Conservation (phyloP, 2,329 filamentous ascomycete genomes). For the Diaporthe sp. region DNA sequence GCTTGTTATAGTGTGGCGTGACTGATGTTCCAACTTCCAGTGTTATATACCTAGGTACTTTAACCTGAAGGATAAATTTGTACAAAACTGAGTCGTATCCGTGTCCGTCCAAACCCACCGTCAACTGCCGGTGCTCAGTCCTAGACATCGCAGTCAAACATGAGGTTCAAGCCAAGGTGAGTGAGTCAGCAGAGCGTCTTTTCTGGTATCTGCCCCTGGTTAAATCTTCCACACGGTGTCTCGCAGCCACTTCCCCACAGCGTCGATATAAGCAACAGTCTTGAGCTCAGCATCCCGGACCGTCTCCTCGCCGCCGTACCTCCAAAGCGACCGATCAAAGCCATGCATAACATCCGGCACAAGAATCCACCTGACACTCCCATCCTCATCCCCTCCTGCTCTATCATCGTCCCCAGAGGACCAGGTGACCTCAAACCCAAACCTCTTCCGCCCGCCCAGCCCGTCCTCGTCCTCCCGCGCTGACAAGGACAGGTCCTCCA, state of each 20-base stretch:
- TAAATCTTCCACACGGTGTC: constrained; percentile 32
- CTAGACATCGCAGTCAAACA: not conserved
- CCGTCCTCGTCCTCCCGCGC: constrained; percentile 42
- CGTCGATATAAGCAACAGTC: constrained; percentile 43
- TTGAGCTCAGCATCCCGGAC: constrained; percentile 42
- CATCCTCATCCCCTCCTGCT: constrained; percentile 17
- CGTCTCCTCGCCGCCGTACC: constrained; percentile 28
- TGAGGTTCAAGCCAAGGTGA: no score
- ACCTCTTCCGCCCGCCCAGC: constrained; percentile 43
- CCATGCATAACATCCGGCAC: constrained; percentile 51
- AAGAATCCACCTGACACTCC: constrained; percentile 49
- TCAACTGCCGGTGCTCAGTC: no score
- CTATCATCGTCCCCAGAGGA: constrained; percentile 17
- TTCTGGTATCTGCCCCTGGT: not conserved
- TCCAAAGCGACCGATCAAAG: constrained; percentile 46
- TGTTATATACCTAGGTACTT: no score
- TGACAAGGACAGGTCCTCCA: constrained; percentile 40
- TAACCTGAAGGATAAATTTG: no score
- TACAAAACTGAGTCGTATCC: no score
- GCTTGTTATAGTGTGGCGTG: no score
- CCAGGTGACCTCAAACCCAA: constrained; percentile 44
- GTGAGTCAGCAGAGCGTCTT: not conserved
- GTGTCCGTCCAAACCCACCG: no score
- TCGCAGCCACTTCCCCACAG: constrained; percentile 33
- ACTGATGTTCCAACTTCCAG: no score